Percentiles rank a stretch among this genome's conserved stretches.
phyloP scores from a whole-genome alignment of 208 protist genomes.

The Herpetomonas samuelpessoai region DNA sequence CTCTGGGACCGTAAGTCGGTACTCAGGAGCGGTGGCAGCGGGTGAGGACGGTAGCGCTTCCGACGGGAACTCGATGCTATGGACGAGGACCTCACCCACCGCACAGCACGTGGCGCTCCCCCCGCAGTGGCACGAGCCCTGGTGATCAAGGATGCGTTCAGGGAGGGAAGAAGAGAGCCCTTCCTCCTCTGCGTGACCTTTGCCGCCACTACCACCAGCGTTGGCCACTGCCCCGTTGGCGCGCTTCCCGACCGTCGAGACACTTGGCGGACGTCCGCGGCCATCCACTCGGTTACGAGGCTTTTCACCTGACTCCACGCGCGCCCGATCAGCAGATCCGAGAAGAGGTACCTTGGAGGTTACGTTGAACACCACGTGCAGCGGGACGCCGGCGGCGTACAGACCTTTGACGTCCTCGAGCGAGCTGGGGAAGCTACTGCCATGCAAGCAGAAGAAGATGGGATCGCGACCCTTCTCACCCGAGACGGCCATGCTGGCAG shows the following conservation, averaged over 20 bases:
- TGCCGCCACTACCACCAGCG: too few relatives aligned
- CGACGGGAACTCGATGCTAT: slow-evolving; percentile 20
- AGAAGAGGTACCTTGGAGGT: slow-evolving; percentile 19
- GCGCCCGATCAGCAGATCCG: slow-evolving; percentile 17
- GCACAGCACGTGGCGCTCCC: neutral
- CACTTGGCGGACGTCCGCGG: neutral
- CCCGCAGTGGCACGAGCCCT: neutral
- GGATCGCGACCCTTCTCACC: neutral
- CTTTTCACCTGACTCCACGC: slow-evolving; percentile 6
- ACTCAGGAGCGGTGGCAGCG: neutral
- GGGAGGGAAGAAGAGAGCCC: too few relatives aligned
- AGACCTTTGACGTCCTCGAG: slow-evolving; percentile 30
- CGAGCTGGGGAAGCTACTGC: slow-evolving; percentile 27
- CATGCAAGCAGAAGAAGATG: slow-evolving; percentile 1
- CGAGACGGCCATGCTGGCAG: neutral
- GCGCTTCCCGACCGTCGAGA: neutral
- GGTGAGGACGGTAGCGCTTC: neutral
- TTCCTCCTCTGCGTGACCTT: neutral
- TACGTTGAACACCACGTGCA: slow-evolving; percentile 34
- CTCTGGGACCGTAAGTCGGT: slow-evolving; percentile 19
- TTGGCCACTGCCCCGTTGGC: too few relatives aligned
- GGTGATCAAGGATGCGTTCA: neutral
- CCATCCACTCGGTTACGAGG: neutral
- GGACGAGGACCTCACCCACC: slow-evolving; percentile 18
- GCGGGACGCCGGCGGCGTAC: slow-evolving; percentile 12